Base-by-base conservation (phyloP, 768 basidiomycete species). In the Phylloporus arenicola region DNA sequence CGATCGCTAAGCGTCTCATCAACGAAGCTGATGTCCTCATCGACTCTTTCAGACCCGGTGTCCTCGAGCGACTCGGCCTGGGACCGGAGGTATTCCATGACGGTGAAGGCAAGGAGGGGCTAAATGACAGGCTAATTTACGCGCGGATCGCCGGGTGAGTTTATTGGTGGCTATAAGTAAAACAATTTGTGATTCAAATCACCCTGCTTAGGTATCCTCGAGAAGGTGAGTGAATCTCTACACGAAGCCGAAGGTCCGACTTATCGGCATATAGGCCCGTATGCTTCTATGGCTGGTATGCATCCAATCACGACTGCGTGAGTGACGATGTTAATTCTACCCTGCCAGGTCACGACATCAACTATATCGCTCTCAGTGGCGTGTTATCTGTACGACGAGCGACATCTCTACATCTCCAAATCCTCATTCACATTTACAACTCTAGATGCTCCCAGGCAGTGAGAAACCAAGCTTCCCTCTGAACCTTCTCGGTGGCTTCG, bases 41-140 rank as follows among this genome's bases (percentile, higher is more conserved):
- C 58, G 89, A 92, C 62, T 82, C 90, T 1, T 92, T 86, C 64
- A 73, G 89, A 42, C 88, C 89, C 44, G 90, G 89, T 1, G 87
- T 91, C 2, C 74, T 92, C 69, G 89, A 92, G 61, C 76, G 78
- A 52, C 70, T 90, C 27, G 85, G 84, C 2, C 70, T 92, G 16
- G 89, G 86, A 11, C 90, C 89, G 1, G 79, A 85, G 5, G 73
- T 84, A 4, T 89, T 91, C 59, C 68, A 88, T 16, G 81, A 82
- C 43, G 60, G 61, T 29, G 72, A 67, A 6, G 68, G 70, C 43
- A 57, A 38, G 16, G 55, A 54, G 47, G 84, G 82, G 3, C 45
- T 80, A 47, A 91, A 92, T 56, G 71, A 77, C 57, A 75, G 67
- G 57, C 68, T 91, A 2, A 72, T 92, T 16, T 88, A 84, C 64